Evolutionary conservation across 805 yeast species (phyloP).

Genomic region (Martiniozyma abietophila): DNA sequence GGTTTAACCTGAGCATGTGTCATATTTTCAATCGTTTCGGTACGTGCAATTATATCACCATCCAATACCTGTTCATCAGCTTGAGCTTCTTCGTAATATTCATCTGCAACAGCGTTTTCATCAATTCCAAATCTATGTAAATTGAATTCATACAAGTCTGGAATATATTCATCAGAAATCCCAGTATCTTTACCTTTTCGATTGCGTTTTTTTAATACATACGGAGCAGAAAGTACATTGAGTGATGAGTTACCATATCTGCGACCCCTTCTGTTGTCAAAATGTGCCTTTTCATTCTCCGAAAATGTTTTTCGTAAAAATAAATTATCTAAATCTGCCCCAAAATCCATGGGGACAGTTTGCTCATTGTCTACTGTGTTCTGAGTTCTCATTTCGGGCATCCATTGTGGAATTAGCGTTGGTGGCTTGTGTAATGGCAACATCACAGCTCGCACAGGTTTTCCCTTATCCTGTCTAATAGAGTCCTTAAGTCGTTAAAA

Average conservation of each 20-base stretch:
- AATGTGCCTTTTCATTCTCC: constrained; percentile 55
- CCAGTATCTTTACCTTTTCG: constrained; percentile 27
- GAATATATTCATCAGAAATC: constrained; percentile 69
- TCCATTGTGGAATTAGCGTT: constrained; percentile 4
- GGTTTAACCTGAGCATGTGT: constrained; percentile 24
- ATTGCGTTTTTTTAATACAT: too few relatives aligned
- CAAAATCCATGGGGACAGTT: constrained; percentile 18
- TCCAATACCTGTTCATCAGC: too few relatives aligned
- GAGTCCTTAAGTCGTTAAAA: too few relatives aligned
- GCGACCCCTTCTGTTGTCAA: constrained; percentile 32
- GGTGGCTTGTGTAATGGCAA: constrained; percentile 3
- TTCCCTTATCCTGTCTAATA: too few relatives aligned
- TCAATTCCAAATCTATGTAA: constrained; percentile 15
- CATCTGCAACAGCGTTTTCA: constrained; percentile 6
- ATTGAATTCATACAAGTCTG: constrained; percentile 41
- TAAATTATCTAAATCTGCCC: constrained; percentile 15
- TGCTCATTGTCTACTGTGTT: constrained; percentile 26
- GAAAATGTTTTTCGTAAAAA: constrained; percentile 47
- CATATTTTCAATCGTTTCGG: background rate
- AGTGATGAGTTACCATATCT: constrained; percentile 16
- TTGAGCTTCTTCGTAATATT: constrained; percentile 11
- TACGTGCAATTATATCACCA: too few relatives aligned
- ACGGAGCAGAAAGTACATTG: constrained; percentile 7
- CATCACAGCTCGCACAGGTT: too few relatives aligned
- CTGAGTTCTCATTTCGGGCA: constrained; percentile 9